A percentile compares a stretch with the other conserved stretches of the same genome.
Conservation (phyloP, 2,329 filamentous ascomycete genomes). For the Aspergillus brunneoviolaceus region DNA sequence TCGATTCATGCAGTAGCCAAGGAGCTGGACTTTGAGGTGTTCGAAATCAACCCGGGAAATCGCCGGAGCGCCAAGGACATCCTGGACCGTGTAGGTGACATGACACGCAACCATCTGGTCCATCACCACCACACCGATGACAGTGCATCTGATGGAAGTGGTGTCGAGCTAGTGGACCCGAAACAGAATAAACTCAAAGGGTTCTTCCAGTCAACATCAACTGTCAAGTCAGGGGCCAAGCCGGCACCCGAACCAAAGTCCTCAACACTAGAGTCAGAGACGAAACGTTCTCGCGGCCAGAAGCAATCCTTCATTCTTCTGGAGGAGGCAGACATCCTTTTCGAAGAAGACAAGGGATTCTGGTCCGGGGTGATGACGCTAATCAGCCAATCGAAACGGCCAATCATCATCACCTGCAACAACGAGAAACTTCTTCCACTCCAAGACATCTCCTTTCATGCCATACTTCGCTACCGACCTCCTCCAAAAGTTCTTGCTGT, state of each 20-base stretch:
- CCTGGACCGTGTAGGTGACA: constrained; percentile 88
- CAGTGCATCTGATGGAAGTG: constrained; percentile 40
- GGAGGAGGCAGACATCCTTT: constrained; percentile 90
- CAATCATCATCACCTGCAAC: constrained; percentile 94
- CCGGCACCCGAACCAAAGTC: constrained; percentile 19
- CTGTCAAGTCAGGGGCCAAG: constrained; percentile 23
- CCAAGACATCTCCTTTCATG: constrained; percentile 73
- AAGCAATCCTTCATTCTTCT: constrained; percentile 93
- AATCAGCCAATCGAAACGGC: constrained; percentile 80
- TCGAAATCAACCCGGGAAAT: constrained; percentile 85
- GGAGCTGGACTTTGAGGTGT: constrained; percentile 88
- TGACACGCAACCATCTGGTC: constrained; percentile 94
- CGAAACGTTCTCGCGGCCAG: constrained; percentile 54
- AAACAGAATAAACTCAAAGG: constrained; percentile 76
- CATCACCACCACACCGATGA: constrained; percentile 47
- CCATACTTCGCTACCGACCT: constrained; percentile 72
- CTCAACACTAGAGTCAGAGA: constrained; percentile 23
- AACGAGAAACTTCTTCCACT: constrained; percentile 80
- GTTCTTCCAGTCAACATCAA: constrained; percentile 68
- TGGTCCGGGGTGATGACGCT: constrained; percentile 80
- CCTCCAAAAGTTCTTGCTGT: constrained; percentile 67
- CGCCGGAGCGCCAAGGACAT: constrained; percentile 87
- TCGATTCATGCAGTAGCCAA: constrained; percentile 88
- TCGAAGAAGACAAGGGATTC: constrained; percentile 94
- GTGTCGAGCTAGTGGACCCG: constrained; percentile 62